Percentiles rank a stretch among this genome's conserved stretches.
These are phyloP conservation scores for Nemania sp. DNA, from an alignment of 2,329 filamentous ascomycete genomes.

Conservation along the genomic window DNA sequence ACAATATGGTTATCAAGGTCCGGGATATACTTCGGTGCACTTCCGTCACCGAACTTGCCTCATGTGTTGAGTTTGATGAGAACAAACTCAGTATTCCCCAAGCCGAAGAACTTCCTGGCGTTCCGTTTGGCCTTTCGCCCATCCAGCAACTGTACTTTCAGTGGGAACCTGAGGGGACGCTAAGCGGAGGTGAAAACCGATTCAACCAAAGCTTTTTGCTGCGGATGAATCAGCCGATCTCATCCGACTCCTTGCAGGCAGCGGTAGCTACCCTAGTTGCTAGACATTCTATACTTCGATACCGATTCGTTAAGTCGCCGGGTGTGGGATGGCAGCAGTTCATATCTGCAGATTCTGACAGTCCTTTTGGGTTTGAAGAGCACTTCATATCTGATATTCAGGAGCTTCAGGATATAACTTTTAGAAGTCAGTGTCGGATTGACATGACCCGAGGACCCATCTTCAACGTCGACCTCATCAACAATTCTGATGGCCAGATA, in stretches of 20 bases:
- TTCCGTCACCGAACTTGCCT: no score
- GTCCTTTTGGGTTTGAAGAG: not conserved
- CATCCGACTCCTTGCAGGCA: not conserved
- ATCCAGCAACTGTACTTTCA: conserved; percentile 59
- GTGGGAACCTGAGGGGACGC: no score
- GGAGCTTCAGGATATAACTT: not conserved
- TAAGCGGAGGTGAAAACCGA: conserved; percentile 53
- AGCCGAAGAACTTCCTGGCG: no score
- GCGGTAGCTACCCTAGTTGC: not conserved
- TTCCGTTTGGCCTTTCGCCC: no score
- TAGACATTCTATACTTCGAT: conserved; percentile 26
- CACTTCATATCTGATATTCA: not conserved
- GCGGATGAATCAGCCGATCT: not conserved
- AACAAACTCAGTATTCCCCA: no score
- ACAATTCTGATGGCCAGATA: not conserved
- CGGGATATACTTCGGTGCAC: no score
- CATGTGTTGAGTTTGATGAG: no score
- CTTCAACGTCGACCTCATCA: conserved; percentile 2
- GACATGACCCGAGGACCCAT: conserved; percentile 18
- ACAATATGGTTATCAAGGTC: no score
- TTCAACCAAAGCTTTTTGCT: conserved; percentile 26
- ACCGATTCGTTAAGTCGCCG: not conserved
- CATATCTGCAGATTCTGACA: not conserved
- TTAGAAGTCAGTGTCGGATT: not conserved
- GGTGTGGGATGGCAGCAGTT: conserved; percentile 19